phyloP scores from a whole-genome alignment of 306 rosid genomes.

The Citrullus colocynthis region DNA sequence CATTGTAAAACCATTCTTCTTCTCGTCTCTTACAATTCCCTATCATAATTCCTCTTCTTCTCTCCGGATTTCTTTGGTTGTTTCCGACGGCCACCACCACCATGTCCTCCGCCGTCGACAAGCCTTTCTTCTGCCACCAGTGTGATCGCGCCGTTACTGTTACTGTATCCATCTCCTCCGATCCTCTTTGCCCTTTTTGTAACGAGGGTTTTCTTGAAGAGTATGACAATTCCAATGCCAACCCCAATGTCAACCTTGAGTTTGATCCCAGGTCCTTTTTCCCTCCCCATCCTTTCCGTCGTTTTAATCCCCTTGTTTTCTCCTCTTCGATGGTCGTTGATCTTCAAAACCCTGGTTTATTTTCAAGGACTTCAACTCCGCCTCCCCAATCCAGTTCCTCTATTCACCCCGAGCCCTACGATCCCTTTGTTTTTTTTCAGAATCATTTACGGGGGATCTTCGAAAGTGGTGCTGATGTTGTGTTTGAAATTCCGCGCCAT shows the following conservation, averaged over 20 bases:
- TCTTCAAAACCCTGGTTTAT: constrained; percentile 8
- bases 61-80: not conserved
- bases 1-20: no score
- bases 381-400: not conserved
- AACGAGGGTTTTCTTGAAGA: constrained; percentile 12
- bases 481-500: constrained; percentile 1
- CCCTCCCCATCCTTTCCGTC: not conserved
- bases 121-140: constrained; percentile 8
- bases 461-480: constrained; percentile 9
- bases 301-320: not conserved
- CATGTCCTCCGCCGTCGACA: not conserved
- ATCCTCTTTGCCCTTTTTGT: constrained; percentile 9
- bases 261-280: not conserved
- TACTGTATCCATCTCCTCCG: not conserved
- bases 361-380: not conserved
- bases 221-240: not conserved
- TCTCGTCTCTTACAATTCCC: not conserved
- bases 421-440: constrained; percentile 9
- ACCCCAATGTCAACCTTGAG: not conserved
- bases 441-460: constrained; percentile 5
- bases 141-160: constrained; percentile 8
- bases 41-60: not conserved
- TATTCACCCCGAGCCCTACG: not conserved
- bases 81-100: not conserved
- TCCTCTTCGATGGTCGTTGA: not conserved